Base-by-base conservation (phyloP, 169 alveolate species). In the Toxoplasma gondii region DNA sequence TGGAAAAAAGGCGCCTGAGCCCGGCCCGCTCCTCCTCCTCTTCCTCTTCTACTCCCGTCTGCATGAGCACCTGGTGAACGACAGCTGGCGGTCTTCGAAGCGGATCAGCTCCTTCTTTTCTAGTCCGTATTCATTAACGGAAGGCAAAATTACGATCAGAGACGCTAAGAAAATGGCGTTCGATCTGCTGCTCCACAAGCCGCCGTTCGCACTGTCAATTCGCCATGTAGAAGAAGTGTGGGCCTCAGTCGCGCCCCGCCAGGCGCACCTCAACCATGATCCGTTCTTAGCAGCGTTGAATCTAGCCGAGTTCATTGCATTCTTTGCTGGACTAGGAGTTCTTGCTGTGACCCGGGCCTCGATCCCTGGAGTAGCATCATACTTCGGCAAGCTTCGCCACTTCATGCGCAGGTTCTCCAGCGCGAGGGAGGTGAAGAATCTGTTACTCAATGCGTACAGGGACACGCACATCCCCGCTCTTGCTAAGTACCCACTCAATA, bases 401-500 rank as follows among this genome's bases (percentile, higher is more conserved):
- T 64, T 64, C 78, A 64, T 64, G 78, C 78, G 78, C 78, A 10
- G 78, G 34, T 64, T 64, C 78, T 19, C 78, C 34, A 24, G 78
- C 78, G 78, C 34, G 34, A 29, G n/a, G 78, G 78, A 64, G 34
- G 34, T 64, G 36, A 64, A 64, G 34, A 24, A 29, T 24, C 78
- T 24, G 29, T 36, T 64, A 9, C n/a, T 64, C 27, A 29, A 64
- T 29, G 78, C 78, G 1, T 64, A 64, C n/a, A 10, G 78, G 27
- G 78, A 64, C 78, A 64, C 36, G 78, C 78, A 64, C 78, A 64
- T 64, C 78, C 78, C 78, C 78, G 78, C 78, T 29, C 78, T 64
- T 29, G 78, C 78, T 31, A 64, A 64, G 34, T 64, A 64, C 78
- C 78, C 78, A 4, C 78, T 64, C 34, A 19, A 64, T 19, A 64